Base-by-base conservation (phyloP, 177 flowering plant genomes). In the Telopea speciosissima region DNA sequence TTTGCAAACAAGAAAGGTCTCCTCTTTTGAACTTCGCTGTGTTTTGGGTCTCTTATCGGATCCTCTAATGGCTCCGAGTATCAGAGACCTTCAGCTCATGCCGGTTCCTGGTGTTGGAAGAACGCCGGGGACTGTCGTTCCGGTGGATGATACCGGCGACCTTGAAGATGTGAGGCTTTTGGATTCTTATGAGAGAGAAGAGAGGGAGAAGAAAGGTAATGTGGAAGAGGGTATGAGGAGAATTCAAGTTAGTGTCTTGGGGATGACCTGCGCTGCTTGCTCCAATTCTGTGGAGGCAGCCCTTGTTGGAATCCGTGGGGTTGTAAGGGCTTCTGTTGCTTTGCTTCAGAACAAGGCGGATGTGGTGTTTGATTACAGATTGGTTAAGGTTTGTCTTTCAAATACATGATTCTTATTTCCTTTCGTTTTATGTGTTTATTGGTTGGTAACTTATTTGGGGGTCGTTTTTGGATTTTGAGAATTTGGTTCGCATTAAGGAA, bases 251-350 rank as follows among this genome's bases (percentile, higher is more conserved):
- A 76, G 82, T 31, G 81, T 93, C 10, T 78, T 86, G 0, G 98
- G 98, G 60, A 93, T 93, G 98, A 93, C 97, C 3, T 93, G 98
- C 70, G 86, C 97, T 0, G 98, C 98, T 6, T 93, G 98, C 75
- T 90, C 98, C 8, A 89, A 82, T 75, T 88, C 96, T 10, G 86
- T 93, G 1, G 97, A 91, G 71, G 74, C 74, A 3, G 97, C 96
- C 64, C 77, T 93, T 13, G 62, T n/a, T 60, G 67, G 74, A 26
- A 62, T 89, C 31, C 21, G 76, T 44, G 97, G 97, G 17, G 91
- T 93, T 24, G 62, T 75, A 0, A 70, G 63, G 12, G 96, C 94
- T 24, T 83, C 93, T 21, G 98, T 91, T 8, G 92, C 93, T 17
- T 75, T 93, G 81, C 85, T 93, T 69, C 97, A 91, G 83, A 93